Evolutionary conservation across 345 rosid species (phyloP), one percentile per base, ranked within the genome.

Genomic region (Noccaea bulbosa): DNA sequence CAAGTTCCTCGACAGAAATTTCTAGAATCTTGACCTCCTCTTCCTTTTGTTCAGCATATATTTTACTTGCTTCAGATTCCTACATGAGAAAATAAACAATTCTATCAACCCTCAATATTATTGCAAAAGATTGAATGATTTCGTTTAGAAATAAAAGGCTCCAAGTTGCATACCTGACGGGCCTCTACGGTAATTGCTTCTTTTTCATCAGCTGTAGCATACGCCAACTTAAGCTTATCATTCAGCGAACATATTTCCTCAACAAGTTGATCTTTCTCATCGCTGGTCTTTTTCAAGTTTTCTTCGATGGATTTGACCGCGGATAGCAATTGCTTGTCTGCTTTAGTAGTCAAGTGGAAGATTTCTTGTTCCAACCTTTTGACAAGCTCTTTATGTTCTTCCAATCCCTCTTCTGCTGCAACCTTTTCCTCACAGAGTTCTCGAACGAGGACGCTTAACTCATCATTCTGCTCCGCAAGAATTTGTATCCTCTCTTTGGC

Each of bases 1-100:
- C 97, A 65, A 93, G 96, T 82, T 93, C 96, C 80, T 87, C 97
- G 32, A 93, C 81, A 51, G 98, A 93, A 70, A 74, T 71, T 70
- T 93, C 98, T 62, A 93, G 76, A 77, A 93, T 87, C 74, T 88
- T 83, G 73, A 90, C 93, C 82, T 93, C 98, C 67, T 87, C 93
- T 73, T 88, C 98, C 83, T 88, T 93, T 73, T 90, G 91, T 62
- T 88, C 96, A 44, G 95, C 90, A 55, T 83, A 84, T 54, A 81
- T 37, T 73, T 85, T 88, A 80, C 92, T 82, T 69, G 96, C 83
- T 77, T 88, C 93, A 46, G 87, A 82, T 76, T 82, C 96, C 98
- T 93, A 50, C 54, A 76, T 38, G 60, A 72, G 39, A 15, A n/a
- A n/a, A n/a, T n/a, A n/a, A n/a, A n/a, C n/a, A n/a, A n/a, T n/a